These are phyloP conservation scores for maize (Zea mays) DNA, from an alignment of 176 grass and related monocot species.

Conservation along the genomic window DNA sequence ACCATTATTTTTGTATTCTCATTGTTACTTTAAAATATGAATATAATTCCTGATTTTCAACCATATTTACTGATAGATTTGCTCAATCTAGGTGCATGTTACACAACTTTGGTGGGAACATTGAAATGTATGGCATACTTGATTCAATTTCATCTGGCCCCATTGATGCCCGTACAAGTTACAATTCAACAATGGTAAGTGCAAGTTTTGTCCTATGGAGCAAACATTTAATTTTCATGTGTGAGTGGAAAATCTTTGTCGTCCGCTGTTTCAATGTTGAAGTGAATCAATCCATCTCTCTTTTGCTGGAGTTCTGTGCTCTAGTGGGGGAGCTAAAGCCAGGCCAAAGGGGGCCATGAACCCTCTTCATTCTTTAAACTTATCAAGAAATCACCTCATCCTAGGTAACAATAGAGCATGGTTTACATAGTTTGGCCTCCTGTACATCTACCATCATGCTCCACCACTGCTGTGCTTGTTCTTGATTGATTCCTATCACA, in stretches of 20 bases:
- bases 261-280: neutral
- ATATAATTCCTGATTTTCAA: slow-evolving; percentile 17
- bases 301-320: slow-evolving; percentile 4
- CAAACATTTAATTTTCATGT: slow-evolving; percentile 8
- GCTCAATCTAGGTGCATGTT: slow-evolving; percentile 86
- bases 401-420: neutral
- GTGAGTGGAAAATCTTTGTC: neutral
- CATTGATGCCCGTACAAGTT: slow-evolving; percentile 67
- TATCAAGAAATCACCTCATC: neutral
- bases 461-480: neutral
- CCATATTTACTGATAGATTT: slow-evolving; percentile 17
- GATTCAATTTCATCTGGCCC: slow-evolving; percentile 86
- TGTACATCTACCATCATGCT: neutral
- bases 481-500: neutral
- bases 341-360: neutral
- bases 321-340: neutral
- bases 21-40: neutral
- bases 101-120: slow-evolving; percentile 97
- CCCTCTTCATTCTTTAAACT: neutral
- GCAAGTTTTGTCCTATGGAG: slow-evolving; percentile 23
- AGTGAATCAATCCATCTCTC: neutral
- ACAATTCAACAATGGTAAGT: slow-evolving; percentile 89
- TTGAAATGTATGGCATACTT: slow-evolving; percentile 97
- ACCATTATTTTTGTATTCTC: neutral
- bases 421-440: neutral